phyloP scores from a whole-genome alignment of 306 rosid genomes.

The Biancaea sappan region DNA sequence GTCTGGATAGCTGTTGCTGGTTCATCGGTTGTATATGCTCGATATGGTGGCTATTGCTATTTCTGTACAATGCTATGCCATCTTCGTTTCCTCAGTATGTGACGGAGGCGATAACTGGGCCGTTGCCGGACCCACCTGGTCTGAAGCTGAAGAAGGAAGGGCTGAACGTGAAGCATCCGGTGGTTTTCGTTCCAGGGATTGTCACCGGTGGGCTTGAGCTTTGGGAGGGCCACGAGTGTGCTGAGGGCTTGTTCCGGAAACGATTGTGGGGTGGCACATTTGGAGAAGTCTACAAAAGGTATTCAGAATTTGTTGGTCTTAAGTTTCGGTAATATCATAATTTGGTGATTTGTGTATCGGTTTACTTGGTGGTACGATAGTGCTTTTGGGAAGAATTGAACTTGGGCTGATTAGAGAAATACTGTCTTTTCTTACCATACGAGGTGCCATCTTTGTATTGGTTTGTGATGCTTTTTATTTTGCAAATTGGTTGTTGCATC shows the following conservation, averaged over 20 bases:
- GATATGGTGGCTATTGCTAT: slow-evolving; percentile 74
- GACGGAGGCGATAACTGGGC: slow-evolving; percentile 73
- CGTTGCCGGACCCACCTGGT: slow-evolving; percentile 81
- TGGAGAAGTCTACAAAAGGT: slow-evolving; percentile 85
- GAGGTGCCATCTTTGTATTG: neutral
- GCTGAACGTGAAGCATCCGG: slow-evolving; percentile 68
- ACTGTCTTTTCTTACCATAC: neutral
- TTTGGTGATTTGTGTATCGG: neutral
- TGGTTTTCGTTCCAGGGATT: slow-evolving; percentile 82
- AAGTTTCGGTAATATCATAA: neutral
- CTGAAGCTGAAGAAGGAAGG: slow-evolving; percentile 73
- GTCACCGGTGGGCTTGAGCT: slow-evolving; percentile 85
- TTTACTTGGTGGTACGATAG: neutral
- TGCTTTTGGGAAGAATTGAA: neutral
- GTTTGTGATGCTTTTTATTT: neutral
- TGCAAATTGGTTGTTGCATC: neutral
- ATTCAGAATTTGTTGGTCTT: slow-evolving; percentile 8
- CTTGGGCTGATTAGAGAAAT: neutral
- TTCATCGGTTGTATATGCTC: slow-evolving; percentile 66
- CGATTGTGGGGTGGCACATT: slow-evolving; percentile 87
- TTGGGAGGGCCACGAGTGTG: slow-evolving; percentile 84
- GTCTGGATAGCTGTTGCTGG: slow-evolving; percentile 81
- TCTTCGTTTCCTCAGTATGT: slow-evolving; percentile 77
- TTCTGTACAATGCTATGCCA: slow-evolving; percentile 71
- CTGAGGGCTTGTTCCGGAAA: slow-evolving; percentile 76